Base-by-base conservation (phyloP, 169 alveolate genomes). In the Plasmodium coatneyi region DNA sequence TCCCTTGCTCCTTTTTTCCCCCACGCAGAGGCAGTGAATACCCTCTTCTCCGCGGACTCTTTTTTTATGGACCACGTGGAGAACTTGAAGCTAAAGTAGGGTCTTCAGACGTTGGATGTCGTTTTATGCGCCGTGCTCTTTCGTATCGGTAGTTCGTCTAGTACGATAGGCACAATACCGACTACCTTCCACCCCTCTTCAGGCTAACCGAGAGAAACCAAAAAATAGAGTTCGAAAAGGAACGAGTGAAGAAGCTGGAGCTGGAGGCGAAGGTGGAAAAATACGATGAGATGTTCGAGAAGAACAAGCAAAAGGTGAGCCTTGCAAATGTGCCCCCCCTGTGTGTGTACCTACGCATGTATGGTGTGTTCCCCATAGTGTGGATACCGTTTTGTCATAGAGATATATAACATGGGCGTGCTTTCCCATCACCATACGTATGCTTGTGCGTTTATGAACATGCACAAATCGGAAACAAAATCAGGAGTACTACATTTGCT, bases 71-170 rank as follows among this genome's bases (percentile, higher is more conserved):
- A 76, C 19, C 93, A 87, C 71, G 93, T 87, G 30, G 93, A 87
- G 56, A 87, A 87, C 49, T 87, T 87, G 81, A 87, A 87, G 49
- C 32, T 87, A 19, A 87, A 76, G 93, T 87, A 87, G 66, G 87
- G 30, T 46, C 43, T n/a, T 5, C 32, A 80, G 34, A 49, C 9
- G 28, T 7, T 25, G 41, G 2, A 19, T 32, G n/a, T 30, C 12
- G 30, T 36, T 54, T 49, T 80, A 49, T 46, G 56, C n/a, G 56
- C 5, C n/a, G n/a, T 10, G 3, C 4, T 80, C 2, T 49, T 80
- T 7, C 36, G 39, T n/a, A 76, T 78, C 9, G 22, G 28, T 12
- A 5, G 46, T 25, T 39, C 30, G 34, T 22, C 74, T 14, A 6
- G 74, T 16, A 7, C 34, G 2, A 60, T 0, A n/a, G 25, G 3